Evolutionary conservation across 2,329 filamentous ascomycete genomes (phyloP), one percentile per base, ranked within the genome.

Genomic region (Aureobasidium mangrovei): DNA sequence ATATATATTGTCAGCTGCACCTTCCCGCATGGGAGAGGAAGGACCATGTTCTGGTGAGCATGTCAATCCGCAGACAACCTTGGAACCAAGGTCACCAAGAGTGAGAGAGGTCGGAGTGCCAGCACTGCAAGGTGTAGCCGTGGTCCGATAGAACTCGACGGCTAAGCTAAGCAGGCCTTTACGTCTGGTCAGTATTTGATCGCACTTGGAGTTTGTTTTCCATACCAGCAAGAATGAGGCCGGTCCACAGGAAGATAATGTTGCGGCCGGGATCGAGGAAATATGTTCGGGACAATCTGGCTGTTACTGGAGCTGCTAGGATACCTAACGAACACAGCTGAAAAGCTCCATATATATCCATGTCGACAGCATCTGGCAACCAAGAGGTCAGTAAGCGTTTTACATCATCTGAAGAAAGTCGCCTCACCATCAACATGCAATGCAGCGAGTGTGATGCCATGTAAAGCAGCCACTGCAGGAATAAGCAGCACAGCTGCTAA

Each of bases 331-430:
- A 75, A 56, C 83, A 86, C 0, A 85, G 64, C 59, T 86, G 83
- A 58, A 86, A 84, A 7, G 82, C 81, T 1, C 83, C 83, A 55
- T 78, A 86, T 3, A 86, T 71, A 60, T 86, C 83, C 77, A 86
- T 79, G 61, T 86, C 83, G 10, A 85, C 76, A 10, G 79, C 82
- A 49, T 70, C 82, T 84, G n/a, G 2, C 9, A n/a, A 32, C 29
- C 38, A 53, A 32, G 45, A 26, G 28, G 54, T 60, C 56, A 61
- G 40, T 41, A 33, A 57, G 24, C 41, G 33, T 39, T 46, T 43
- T 24, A 31, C 31, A 35, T 32, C 32, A 44, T 43, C 40, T 28
- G 31, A 38, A 33, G 8, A 24, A 10, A 12, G 4, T 24, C 7
- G 26, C 63, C 78, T 68, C 60, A 83, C 82, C 72, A 55, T 80